Evolutionary conservation across 441 rosid species (phyloP).

Genomic region (Populus hybrid): DNA sequence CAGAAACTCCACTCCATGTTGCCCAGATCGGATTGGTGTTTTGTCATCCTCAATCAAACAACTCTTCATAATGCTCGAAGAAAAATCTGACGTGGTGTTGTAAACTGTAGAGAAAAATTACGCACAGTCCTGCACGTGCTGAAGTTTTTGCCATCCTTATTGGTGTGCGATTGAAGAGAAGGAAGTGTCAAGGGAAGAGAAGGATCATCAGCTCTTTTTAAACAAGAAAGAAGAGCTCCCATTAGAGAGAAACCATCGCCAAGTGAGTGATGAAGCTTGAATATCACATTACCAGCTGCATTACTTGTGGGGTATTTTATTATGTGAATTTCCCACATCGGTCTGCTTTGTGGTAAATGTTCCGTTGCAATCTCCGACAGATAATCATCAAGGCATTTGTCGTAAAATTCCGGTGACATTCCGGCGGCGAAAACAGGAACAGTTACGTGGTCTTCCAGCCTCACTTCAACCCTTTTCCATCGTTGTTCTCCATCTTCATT

Average conservation of each 20-base stretch:
- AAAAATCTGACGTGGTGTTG: slow-evolving; percentile 26
- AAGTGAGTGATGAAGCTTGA: slow-evolving; percentile 46
- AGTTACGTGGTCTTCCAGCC: slow-evolving; percentile 31
- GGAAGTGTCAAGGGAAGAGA: slow-evolving; percentile 40
- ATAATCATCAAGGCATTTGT: slow-evolving; percentile 25
- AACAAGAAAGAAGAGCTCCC: slow-evolving; percentile 48
- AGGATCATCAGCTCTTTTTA: slow-evolving; percentile 40
- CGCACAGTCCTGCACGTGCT: neutral
- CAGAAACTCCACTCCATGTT: slow-evolving; percentile 28
- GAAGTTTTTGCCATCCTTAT: neutral
- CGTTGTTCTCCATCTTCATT: slow-evolving; percentile 27
- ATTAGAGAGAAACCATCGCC: slow-evolving; percentile 50
- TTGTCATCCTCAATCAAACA: slow-evolving; percentile 32
- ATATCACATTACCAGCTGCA: slow-evolving; percentile 33
- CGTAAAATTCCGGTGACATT: slow-evolving; percentile 28
- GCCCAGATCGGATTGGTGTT: slow-evolving; percentile 32
- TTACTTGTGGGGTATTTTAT: slow-evolving; percentile 33
- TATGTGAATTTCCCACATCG: slow-evolving; percentile 42
- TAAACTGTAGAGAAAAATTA: neutral
- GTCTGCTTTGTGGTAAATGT: slow-evolving; percentile 26
- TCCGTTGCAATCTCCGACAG: slow-evolving; percentile 26
- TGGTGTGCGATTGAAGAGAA: slow-evolving; percentile 6
- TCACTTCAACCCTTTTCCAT: slow-evolving; percentile 40
- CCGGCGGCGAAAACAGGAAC: slow-evolving; percentile 27
- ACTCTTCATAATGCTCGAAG: slow-evolving; percentile 28